Percentiles rank a stretch among this genome's conserved stretches.
These are phyloP conservation scores for Lablab purpureus DNA, from an alignment of 306 rosid species.

Conservation along the genomic window DNA sequence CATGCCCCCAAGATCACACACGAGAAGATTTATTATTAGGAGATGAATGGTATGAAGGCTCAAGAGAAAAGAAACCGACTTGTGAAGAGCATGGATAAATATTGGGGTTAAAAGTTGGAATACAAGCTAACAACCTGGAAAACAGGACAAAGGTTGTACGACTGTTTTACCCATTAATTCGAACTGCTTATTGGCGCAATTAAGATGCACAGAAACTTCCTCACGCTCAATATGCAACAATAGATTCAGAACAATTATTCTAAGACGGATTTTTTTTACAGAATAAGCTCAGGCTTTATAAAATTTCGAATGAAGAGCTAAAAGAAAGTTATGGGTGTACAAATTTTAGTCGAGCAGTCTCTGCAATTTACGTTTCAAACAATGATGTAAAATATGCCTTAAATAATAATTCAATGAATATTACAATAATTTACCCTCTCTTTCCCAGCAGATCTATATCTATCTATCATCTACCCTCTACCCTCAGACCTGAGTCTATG, in stretches of 20 bases:
- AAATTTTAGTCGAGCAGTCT: constrained; percentile 40
- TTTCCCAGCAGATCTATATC: constrained; percentile 54
- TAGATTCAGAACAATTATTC: too few species aligned
- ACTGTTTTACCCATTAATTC: constrained; percentile 49
- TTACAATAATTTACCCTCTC: constrained; percentile 38
- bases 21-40: constrained; percentile 2
- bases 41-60: constrained; percentile 28
- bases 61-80: background rate
- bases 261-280: too few species aligned
- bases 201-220: constrained; percentile 45
- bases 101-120: constrained; percentile 29
- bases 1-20: constrained; percentile 35
- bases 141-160: constrained; percentile 47
- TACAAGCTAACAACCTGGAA: constrained; percentile 28
- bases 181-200: constrained; percentile 46
- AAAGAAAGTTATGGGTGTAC: constrained; percentile 18
- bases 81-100: constrained; percentile 28
- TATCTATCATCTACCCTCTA: constrained; percentile 43
- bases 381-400: constrained; percentile 50
- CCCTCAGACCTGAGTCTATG: constrained; percentile 60
- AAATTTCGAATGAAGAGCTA: too few species aligned
- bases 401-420: constrained; percentile 47
- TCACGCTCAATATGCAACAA: background rate
- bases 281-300: too few species aligned
- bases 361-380: constrained; percentile 37